Evolutionary conservation across 2,329 filamentous ascomycete species (phyloP).

Genomic region (Epichloe coenophiala): DNA sequence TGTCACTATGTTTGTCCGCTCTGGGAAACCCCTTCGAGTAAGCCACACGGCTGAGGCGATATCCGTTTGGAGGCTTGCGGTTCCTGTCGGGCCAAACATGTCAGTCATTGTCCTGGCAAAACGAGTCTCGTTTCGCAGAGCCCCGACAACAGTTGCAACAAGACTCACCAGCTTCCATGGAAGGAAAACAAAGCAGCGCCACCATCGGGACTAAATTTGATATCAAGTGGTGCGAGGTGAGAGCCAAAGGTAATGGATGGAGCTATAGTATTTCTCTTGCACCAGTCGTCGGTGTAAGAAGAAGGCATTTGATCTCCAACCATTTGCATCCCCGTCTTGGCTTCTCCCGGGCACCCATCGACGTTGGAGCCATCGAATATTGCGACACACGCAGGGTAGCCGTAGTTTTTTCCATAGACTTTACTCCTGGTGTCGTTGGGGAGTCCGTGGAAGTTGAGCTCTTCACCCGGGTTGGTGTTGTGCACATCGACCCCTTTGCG

Average conservation of each 20-base stretch:
- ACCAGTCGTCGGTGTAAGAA: conserved; percentile 11
- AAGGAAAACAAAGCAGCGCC: conserved; percentile 47
- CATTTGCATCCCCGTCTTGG: conserved; percentile 12
- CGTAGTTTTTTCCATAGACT: conserved; percentile 35
- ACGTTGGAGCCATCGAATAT: conserved; percentile 32
- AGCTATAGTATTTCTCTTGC: conserved; percentile 9
- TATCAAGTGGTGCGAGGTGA: conserved; percentile 52
- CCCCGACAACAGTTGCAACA: too few species aligned
- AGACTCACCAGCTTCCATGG: conserved; percentile 42
- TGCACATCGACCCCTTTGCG: conserved; percentile 44
- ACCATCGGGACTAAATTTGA: conserved; percentile 43
- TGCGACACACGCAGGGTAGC: conserved; percentile 50
- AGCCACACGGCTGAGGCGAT: conserved; percentile 22
- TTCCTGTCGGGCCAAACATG: conserved; percentile 12
- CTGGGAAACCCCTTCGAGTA: conserved; percentile 24
- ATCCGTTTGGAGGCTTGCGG: conserved; percentile 21
- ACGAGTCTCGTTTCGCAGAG: background rate
- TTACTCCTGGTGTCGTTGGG: conserved; percentile 20
- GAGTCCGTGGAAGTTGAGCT: conserved; percentile 56
- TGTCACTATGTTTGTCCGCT: conserved; percentile 20
- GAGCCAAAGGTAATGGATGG: conserved; percentile 19
- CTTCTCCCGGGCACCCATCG: conserved; percentile 20
- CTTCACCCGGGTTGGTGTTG: conserved; percentile 55
- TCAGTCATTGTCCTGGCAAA: background rate
- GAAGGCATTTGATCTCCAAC: conserved; percentile 11